Base-by-base conservation (phyloP, 1,139 yeast species). In the Hyphopichia fennica region DNA sequence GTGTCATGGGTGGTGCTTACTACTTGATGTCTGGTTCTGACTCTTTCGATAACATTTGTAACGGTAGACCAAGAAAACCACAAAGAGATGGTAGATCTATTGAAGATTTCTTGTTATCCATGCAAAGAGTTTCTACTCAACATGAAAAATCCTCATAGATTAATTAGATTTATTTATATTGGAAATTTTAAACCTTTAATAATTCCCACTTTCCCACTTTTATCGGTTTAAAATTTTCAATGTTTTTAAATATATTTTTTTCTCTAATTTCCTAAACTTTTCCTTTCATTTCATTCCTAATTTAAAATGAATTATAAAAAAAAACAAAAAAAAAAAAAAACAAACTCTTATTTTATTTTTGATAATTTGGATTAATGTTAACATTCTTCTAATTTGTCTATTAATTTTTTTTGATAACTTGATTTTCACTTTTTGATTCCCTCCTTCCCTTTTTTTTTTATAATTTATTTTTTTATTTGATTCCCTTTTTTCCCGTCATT, bases 101-200 rank as follows among this genome's bases (percentile, higher is more conserved):
- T 54, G 98, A 90, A 80, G 97, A 90, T 75, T 90, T 90, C 82
- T 81, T 90, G 71, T 89, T 88, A 62, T 89, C 96, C 62, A 89
- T 90, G 96, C 93, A 87, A 81, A 87, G 97, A 82, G 96, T 90
- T 56, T 90, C 96, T 58, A 90, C 96, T 73, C 96, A 89, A 78
- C 97, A 90, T 78, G 97, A 90, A 81, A 79, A 79, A 68, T 79
- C 84, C 29, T 56, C 75, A 56, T 74, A 69, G 55, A 49, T 52
- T 42, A 18, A 15, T 34, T 35, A 34, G 37, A 28, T 28, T n/a
- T 28, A 4, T 28, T n/a, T 28, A 8, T n/a, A 28, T 14, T 14
- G 31, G 10, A 14, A 28, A 28, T 34, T 17, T 15, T 31, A 5
- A 28, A 14, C 14, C 31, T n/a, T 16, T 34, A 17, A 20, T 33